Evolutionary conservation across 1,284 basidiomycete species (phyloP), one percentile per base, ranked within the genome.

Genomic region (Cryptococcus sp.): DNA sequence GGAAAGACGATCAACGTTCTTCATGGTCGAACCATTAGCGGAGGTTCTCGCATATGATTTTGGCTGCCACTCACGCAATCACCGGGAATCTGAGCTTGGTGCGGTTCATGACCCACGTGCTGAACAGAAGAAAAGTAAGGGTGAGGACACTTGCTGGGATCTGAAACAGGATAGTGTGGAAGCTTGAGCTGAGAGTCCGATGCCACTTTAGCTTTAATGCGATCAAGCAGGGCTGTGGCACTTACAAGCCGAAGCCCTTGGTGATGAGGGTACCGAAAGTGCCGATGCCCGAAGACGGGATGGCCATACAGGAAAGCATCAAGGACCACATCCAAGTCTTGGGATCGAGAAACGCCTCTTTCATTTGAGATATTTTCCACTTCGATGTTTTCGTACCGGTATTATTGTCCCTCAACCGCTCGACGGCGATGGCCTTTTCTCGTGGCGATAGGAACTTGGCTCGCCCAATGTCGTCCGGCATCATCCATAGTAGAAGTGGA

Each of bases 1-100:
- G 67, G 67, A 47, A 65, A 50, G 22, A 64, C 47, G 25, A 45
- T 52, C 20, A 67, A 52, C 38, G n/a, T 56, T 29, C 59, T 64
- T 37, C 16, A 34, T 5, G 23, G 5, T 44, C 19, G 15, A 3
- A 22, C 8, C 8, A 23, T 53, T 48, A 43, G 44, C 25, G 11
- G n/a, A 46, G n/a, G 44, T 20, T 45, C 13, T 13, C 1, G 20
- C 20, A n/a, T 34, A 44, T 22, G 23, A 16, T 22, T 11, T 39
- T 19, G 20, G 26, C n/a, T n/a, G 26, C 67, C 1, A 41, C 47
- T 58, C 47, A 59, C 63, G 82, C 78, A 29, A 82, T 64, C 8
- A 82, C 79, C 2, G 81, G 81, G 73, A 78, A 82, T 59, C 81
- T 79, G 20, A 81, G 70, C 58, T 80, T 81, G 53, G 79, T 74